phyloP scores from a whole-genome alignment of 1,284 basidiomycete genomes.

The Limonomyces culmigenus region DNA sequence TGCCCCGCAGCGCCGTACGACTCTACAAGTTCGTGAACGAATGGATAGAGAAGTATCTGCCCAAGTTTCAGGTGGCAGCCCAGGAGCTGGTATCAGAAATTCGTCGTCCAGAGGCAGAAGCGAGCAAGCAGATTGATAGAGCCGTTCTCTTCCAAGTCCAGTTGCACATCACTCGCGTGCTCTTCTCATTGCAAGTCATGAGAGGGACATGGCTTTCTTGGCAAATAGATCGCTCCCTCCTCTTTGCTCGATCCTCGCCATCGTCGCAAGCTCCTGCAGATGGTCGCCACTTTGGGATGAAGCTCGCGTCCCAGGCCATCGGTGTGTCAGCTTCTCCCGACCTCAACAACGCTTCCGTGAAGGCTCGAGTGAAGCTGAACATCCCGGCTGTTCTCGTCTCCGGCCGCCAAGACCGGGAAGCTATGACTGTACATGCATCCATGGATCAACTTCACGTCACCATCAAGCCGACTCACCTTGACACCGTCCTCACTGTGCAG shows the following conservation, averaged over 20 bases:
- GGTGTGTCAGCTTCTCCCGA: slow-evolving; percentile 35
- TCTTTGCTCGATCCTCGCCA: slow-evolving; percentile 17
- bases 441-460: slow-evolving; percentile 54
- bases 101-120: neutral
- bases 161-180: slow-evolving; percentile 26
- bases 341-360: slow-evolving; percentile 16
- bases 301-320: slow-evolving; percentile 45
- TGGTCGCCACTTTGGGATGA: slow-evolving; percentile 36
- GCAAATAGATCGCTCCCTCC: slow-evolving; percentile 22
- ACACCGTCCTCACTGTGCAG: slow-evolving; percentile 62
- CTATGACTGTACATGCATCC: slow-evolving; percentile 36
- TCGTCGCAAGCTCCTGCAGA: slow-evolving; percentile 18
- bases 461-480: slow-evolving; percentile 67
- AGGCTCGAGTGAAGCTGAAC: slow-evolving; percentile 36
- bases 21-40: slow-evolving; percentile 63
- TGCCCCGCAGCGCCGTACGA: slow-evolving; percentile 65
- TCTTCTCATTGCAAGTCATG: slow-evolving; percentile 61
- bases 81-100: slow-evolving; percentile 49
- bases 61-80: slow-evolving; percentile 48
- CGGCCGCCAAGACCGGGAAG: slow-evolving; percentile 31
- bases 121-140: slow-evolving; percentile 12
- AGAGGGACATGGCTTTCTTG: slow-evolving; percentile 71
- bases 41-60: slow-evolving; percentile 65
- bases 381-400: slow-evolving; percentile 48
- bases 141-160: slow-evolving; percentile 18